Percentiles rank a stretch among this genome's conserved stretches.
phyloP scores from a whole-genome alignment of 331 rosid species.

The Malus hybrid region DNA sequence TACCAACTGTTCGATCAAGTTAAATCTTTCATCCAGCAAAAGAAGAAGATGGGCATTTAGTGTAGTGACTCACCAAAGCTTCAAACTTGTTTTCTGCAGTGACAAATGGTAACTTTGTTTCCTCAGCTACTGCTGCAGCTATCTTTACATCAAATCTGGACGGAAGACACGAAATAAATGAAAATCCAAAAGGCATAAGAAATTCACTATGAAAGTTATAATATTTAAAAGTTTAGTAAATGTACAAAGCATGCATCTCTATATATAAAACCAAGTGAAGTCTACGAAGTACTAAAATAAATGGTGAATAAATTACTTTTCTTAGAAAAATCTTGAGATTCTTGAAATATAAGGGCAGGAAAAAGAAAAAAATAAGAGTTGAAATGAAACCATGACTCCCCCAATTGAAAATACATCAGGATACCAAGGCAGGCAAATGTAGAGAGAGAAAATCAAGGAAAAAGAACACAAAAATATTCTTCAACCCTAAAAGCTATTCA shows the following conservation, averaged over 20 bases:
- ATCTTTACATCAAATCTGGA: constrained; percentile 83
- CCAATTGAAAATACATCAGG: background rate
- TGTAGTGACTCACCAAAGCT: constrained; percentile 77
- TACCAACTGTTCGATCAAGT: constrained; percentile 11
- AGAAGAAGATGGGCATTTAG: background rate
- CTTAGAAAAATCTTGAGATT: background rate
- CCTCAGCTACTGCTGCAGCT: constrained; percentile 93
- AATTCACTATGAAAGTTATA: background rate
- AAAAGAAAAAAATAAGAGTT: background rate
- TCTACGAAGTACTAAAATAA: background rate
- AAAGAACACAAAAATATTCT: constrained; percentile 4
- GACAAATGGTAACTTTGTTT: constrained; percentile 79
- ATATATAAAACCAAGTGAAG: background rate
- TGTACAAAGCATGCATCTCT: background rate
- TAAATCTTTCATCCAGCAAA: background rate
- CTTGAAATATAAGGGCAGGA: background rate
- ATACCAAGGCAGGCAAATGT: background rate
- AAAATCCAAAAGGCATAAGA: background rate
- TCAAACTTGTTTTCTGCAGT: constrained; percentile 98
- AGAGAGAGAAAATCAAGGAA: background rate
- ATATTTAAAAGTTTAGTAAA: background rate
- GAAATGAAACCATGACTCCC: background rate
- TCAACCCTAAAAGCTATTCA: constrained; percentile 19
- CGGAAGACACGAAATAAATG: background rate
- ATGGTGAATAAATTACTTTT: background rate